Base-by-base conservation (phyloP, 768 basidiomycete genomes). In the Rhizopogon roseolus region DNA sequence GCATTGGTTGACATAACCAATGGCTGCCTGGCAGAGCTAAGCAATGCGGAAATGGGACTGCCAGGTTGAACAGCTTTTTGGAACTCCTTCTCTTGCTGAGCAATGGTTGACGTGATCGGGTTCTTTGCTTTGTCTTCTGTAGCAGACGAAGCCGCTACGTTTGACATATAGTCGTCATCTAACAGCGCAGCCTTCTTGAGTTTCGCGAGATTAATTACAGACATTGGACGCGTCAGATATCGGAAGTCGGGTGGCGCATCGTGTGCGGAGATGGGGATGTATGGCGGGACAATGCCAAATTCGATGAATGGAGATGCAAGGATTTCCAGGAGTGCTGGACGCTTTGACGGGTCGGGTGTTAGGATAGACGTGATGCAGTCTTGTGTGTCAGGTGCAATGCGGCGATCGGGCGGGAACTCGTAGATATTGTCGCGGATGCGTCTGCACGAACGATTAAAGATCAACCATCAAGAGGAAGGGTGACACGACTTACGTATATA, bases 51-150 rank as follows among this genome's bases (percentile, higher is more conserved):
- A 55, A 99, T 95, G 0, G 97, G 97, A 57, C 88, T 91, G 41
- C 91, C 93, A 6, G 95, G 96, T 64, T 94, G 92, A 1, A 98
- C 91, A 1, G 94, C 97, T 63, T 88, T 86, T 74, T 90, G 88
- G 85, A 98, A 98, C 69, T 98, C 97, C 67, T 88, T 87, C 80
- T 99, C 97, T 65, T 93, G 90, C 62, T 92, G 81, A 3, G 86
- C 86, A 54, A 88, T 84, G 42, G 77, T 87, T 11, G 80, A 81
- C 14, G 79, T 80, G 51, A 77, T 74, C 45, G 73, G 78, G 64
- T 75, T 77, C 41, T 54, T 54, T 14, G 57, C 54, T 49, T 57
- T 60, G 19, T 64, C 61, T n/a, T 50, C 56, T 17, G 55, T 67
- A 2, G 68, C 68, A 37, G 67, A 72, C 27, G 81, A 75, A 8